Conservation (phyloP, 768 basidiomycete species). For the Boletus eberwhitei region DNA sequence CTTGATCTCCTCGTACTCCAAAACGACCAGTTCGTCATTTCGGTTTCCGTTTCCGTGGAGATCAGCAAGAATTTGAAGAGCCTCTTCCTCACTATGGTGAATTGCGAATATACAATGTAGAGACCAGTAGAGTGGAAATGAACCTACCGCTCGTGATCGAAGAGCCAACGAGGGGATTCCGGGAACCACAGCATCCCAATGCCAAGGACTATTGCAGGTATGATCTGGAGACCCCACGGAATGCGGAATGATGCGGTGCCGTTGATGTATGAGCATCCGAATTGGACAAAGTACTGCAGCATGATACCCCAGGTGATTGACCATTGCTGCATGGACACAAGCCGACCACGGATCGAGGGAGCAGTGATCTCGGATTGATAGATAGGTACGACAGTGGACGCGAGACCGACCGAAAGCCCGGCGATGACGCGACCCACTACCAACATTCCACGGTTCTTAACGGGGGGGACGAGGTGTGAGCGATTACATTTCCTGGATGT, state of each 20-base stretch:
- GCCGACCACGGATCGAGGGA: conserved; percentile 67
- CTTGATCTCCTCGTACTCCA: conserved; percentile 69
- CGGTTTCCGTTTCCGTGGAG: conserved; percentile 62
- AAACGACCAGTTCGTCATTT: conserved; percentile 57
- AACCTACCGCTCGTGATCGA: conserved; percentile 54
- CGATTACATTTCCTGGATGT: background rate
- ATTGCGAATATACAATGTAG: background rate
- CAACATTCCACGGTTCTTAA: conserved; percentile 69
- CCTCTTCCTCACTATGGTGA: conserved; percentile 43
- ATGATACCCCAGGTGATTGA: conserved; percentile 78
- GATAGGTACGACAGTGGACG: conserved; percentile 66
- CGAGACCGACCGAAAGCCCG: conserved; percentile 64
- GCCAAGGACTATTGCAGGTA: conserved; percentile 69
- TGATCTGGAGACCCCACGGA: conserved; percentile 77
- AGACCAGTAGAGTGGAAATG: background rate
- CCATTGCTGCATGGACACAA: conserved; percentile 79
- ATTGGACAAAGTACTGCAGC: conserved; percentile 72
- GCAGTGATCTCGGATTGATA: conserved; percentile 76
- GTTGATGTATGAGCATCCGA: conserved; percentile 66
- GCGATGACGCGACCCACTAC: conserved; percentile 67
- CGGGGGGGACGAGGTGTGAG: background rate
- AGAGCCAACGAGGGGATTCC: conserved; percentile 68
- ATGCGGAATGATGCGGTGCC: conserved; percentile 74
- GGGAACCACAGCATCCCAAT: conserved; percentile 67
- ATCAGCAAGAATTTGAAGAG: conserved; percentile 70